Evolutionary conservation across 164 flowering plant genomes (phyloP).

Genomic region (Stephania yunnanensis): DNA sequence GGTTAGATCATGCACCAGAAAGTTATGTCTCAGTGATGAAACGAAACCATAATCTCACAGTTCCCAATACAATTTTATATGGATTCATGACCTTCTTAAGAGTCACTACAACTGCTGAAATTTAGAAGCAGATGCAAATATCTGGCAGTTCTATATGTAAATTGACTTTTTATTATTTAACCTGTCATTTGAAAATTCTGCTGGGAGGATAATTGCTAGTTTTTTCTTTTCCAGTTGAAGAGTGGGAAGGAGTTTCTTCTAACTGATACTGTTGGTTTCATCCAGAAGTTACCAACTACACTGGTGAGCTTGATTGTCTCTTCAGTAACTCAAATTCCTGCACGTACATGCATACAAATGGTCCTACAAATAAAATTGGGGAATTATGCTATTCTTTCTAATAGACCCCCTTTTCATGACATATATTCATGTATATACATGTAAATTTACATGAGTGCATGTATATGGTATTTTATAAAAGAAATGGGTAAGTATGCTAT

Average conservation of each 20-base stretch:
- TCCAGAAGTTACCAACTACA: conserved; percentile 90
- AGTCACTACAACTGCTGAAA: neutral
- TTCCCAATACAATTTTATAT: neutral
- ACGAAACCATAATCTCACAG: neutral
- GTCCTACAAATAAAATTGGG: too few species aligned
- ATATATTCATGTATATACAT: too few species aligned
- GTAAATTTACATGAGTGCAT: too few species aligned
- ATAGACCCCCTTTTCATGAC: too few species aligned
- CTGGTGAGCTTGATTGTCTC: conserved; percentile 45
- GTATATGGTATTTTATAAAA: too few species aligned
- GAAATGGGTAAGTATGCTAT: too few species aligned
- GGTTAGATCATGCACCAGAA: conserved; percentile 35
- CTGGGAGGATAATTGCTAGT: conserved; percentile 11
- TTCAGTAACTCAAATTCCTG: too few species aligned
- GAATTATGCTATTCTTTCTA: too few species aligned
- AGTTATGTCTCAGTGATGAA: neutral
- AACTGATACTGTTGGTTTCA: conserved; percentile 96
- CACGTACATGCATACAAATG: too few species aligned
- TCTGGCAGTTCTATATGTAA: neutral
- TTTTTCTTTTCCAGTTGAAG: conserved; percentile 51
- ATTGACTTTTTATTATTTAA: neutral
- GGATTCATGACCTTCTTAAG: neutral
- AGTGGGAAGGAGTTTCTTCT: conserved; percentile 88
- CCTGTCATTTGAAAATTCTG: neutral
- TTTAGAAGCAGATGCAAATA: conserved; percentile 1